Evolutionary conservation across 331 rosid genomes (phyloP), one percentile per base, ranked within the genome.

Genomic region (Rhamnella rubrinervis): DNA sequence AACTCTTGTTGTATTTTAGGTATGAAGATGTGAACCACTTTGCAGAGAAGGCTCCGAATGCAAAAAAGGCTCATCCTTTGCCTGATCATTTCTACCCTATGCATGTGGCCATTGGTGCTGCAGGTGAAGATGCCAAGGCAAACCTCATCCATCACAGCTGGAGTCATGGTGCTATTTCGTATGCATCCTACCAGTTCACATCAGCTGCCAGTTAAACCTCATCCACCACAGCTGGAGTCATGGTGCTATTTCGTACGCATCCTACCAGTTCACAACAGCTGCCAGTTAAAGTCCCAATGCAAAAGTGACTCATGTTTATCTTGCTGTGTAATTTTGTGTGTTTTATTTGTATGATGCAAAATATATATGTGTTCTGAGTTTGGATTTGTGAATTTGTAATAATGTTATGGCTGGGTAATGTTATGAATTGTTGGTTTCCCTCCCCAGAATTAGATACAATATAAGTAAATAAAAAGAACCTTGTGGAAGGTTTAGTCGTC

Each of bases 91-190:
- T 90, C 39, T 93, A 61, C 55, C 97, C 98, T 0, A 50, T 93
- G 71, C 93, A 88, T 10, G 92, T 93, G 6, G 97, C 98, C 17
- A 65, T 83, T 55, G 97, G 93, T n/a, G 97, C 96, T 7, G 93
- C 96, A 3, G 92, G 96, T 57, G 84, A 64, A 21, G 41, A 70
- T 63, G 15, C 92, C 0, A 85, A 85, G 78, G 83, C 92, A 1
- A 84, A 88, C 77, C 78, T 77, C 41, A 75, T 90, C 53, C 98
- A 90, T 66, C 74, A 68, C 49, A 86, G 93, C 66, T 86, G 82
- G 86, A 12, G 6, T 67, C 55, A 58, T 21, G 87, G 89, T 1
- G 41, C 78, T 40, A 80, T 86, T 60, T 93, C 98, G n/a, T 93
- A 88, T 70, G 88, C 98, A 47, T 90, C 96, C 59, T 93, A 80